These are phyloP conservation scores for Chlamydomonas sp. DNA, from an alignment of 139 green algal genomes.

Conservation along the genomic window DNA sequence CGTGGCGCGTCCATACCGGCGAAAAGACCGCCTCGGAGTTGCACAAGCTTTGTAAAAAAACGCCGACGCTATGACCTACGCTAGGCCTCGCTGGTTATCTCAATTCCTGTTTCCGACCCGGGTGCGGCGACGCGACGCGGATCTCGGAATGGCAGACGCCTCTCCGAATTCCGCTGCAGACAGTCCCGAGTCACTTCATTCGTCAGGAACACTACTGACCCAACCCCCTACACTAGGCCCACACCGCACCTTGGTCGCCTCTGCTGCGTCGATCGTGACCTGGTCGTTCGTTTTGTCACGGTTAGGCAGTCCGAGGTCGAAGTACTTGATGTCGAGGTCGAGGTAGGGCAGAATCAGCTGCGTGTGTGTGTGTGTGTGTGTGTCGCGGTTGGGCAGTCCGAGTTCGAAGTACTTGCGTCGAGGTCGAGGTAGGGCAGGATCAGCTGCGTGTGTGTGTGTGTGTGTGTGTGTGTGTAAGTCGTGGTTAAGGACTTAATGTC, in stretches of 20 bases:
- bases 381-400: constrained; percentile 16
- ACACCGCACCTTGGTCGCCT: constrained; percentile 15
- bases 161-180: too few relatives aligned
- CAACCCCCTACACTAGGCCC: not conserved
- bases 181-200: too few relatives aligned
- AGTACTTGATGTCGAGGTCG: constrained; percentile 91
- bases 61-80: too few relatives aligned
- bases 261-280: constrained; percentile 30
- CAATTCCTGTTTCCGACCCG: too few relatives aligned
- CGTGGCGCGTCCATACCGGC: too few relatives aligned
- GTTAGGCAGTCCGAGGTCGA: constrained; percentile 79
- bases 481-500: not conserved
- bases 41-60: too few relatives aligned
- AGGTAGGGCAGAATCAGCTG: constrained; percentile 91
- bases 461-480: not conserved
- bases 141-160: too few relatives aligned
- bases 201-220: too few relatives aligned
- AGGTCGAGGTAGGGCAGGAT: constrained; percentile 47
- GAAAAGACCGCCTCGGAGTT: too few relatives aligned
- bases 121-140: too few relatives aligned
- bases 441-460: not conserved
- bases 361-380: not conserved
- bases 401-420: constrained; percentile 90
- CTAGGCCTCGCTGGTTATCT: too few relatives aligned
- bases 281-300: constrained; percentile 74